Base-by-base conservation (phyloP, 176 grass and related monocot species). In the Oryza coarctata region DNA sequence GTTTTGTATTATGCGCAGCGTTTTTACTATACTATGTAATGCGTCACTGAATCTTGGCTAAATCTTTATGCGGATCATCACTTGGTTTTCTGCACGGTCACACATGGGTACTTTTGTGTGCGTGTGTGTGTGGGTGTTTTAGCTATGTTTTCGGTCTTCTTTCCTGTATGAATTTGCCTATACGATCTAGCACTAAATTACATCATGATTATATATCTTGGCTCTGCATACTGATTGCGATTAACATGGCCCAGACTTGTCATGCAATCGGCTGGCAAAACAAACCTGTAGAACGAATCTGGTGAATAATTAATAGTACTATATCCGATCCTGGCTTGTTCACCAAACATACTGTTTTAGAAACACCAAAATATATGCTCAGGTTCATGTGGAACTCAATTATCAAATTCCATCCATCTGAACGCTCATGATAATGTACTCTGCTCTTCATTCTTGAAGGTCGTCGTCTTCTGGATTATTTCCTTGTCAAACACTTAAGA, bases 401-500 rank as follows among this genome's bases (percentile, higher is more conserved):
- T 66, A 38, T 66, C 62, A 79, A 78, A 22, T 60, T 66, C 73
- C 3, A 0, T 20, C 3, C 39, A 22, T 40, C 41, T 65, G 62
- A 79, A 66, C 1, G 39, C 39, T 33, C 62, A 33, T 79, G 28
- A 47, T 12, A 66, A 25, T 27, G 7, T 11, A 25, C 55, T 60
- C 55, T 60, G 22, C 22, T 60, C n/a, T 60, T 25, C 22, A 7
- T 60, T 23, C 55, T n/a, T 3, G 22, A 25, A 60, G 55, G 55
- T 25, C 55, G 40, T 47, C 75, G n/a, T 73, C 61, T 84, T 80
- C 81, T 80, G 66, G 76, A 52, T 26, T 52, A 28, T 38, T 52
- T 50, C 63, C 71, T 89, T 65, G 63, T 83, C 41, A 83, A 85
- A 88, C 78, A 80, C 78, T 71, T 26, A 78, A 63, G 79, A 90